phyloP scores from a whole-genome alignment of 805 yeast genomes.

The Saccharomycopsis schoenii region DNA sequence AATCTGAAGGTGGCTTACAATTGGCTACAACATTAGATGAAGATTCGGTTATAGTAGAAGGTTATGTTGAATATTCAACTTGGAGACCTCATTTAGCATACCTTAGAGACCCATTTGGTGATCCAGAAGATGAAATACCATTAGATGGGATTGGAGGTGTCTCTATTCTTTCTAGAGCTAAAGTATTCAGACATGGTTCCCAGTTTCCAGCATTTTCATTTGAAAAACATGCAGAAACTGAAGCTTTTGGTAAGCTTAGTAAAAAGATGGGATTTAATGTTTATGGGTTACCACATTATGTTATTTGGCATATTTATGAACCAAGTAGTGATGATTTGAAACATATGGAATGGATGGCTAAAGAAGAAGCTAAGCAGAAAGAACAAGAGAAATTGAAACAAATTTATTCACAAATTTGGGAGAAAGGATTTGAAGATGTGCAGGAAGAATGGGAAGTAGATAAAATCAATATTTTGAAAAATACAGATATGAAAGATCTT shows the following conservation, averaged over 20 bases:
- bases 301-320: conserved; percentile 94
- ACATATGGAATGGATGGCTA: conserved; percentile 84
- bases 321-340: conserved; percentile 87
- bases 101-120: conserved; percentile 89
- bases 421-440: conserved; percentile 68
- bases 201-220: conserved; percentile 96
- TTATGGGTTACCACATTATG: conserved; percentile 87
- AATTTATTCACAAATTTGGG: conserved; percentile 65
- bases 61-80: conserved; percentile 93
- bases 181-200: conserved; percentile 77
- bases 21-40: conserved; percentile 72
- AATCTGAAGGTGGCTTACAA: conserved; percentile 71
- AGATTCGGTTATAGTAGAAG: conserved; percentile 95
- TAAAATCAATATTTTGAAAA: conserved; percentile 59
- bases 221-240: conserved; percentile 95
- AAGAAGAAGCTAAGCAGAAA: conserved; percentile 57
- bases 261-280: conserved; percentile 81
- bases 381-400: conserved; percentile 53
- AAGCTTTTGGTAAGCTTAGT: conserved; percentile 88
- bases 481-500: conserved; percentile 51
- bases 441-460: conserved; percentile 65
- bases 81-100: conserved; percentile 98
- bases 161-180: conserved; percentile 79
- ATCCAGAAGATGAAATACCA: conserved; percentile 86
- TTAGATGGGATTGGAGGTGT: conserved; percentile 98